Percentiles rank a stretch among this genome's conserved stretches.
Conservation (phyloP, 148 eudicot genomes). For the Talinum fruticosum region DNA sequence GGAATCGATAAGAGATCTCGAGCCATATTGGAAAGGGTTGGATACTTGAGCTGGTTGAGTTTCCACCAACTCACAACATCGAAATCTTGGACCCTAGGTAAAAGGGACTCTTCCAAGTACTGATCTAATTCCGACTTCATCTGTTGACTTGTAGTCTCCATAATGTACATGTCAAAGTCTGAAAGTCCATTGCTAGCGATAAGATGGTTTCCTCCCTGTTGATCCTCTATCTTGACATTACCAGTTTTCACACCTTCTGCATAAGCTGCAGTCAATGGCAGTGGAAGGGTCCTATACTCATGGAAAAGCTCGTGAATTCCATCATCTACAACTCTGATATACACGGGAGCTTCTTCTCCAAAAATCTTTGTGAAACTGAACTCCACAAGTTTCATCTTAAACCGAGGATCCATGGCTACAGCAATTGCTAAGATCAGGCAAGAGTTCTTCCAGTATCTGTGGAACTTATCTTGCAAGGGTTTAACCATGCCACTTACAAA, state of each 20-base stretch:
- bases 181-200: conserved; percentile 51
- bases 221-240: conserved; percentile 43
- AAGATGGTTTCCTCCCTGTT: conserved; percentile 28
- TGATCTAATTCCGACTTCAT: conserved; percentile 81
- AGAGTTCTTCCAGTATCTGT: conserved; percentile 68
- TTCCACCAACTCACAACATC: conserved; percentile 98
- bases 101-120: conserved; percentile 87
- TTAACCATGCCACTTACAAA: conserved; percentile 50
- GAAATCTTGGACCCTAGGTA: conserved; percentile 80
- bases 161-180: conserved; percentile 83
- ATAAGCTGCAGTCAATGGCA: conserved; percentile 40
- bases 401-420: conserved; percentile 88
- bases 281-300: conserved; percentile 59
- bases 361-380: conserved; percentile 84
- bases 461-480: conserved; percentile 67
- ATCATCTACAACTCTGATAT: conserved; percentile 60
- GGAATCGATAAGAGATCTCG: conserved; percentile 73
- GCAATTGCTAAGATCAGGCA: conserved; percentile 71
- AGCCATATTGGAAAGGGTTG: conserved; percentile 93
- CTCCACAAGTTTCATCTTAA: conserved; percentile 92
- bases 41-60: conserved; percentile 78
- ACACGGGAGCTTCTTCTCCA: conserved; percentile 58
- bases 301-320: conserved; percentile 83
- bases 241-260: conserved; percentile 41
- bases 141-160: conserved; percentile 79